Evolutionary conservation across 345 rosid species (phyloP).

Genomic region (Laguncularia racemosa): DNA sequence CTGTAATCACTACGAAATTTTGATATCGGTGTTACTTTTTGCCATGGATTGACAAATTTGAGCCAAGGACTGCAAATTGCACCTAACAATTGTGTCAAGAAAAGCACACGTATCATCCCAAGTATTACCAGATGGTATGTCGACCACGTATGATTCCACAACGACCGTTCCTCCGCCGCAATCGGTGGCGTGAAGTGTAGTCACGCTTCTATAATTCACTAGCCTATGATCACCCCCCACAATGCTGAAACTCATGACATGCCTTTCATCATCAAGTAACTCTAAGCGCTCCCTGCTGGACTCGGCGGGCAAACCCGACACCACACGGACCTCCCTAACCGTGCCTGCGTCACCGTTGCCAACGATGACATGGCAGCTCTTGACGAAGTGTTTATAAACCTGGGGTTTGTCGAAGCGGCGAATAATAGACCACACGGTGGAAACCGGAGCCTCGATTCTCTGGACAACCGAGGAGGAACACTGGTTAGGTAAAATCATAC

Average conservation of each 20-base stretch:
- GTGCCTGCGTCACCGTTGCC: constrained; percentile 77
- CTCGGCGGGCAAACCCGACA: constrained; percentile 85
- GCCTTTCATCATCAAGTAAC: constrained; percentile 74
- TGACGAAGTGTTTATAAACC: constrained; percentile 73
- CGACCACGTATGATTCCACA: constrained; percentile 82
- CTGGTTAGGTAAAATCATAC: constrained; percentile 45
- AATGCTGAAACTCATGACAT: constrained; percentile 71
- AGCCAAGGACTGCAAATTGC: constrained; percentile 83
- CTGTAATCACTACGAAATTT: too few species aligned
- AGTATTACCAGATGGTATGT: constrained; percentile 72
- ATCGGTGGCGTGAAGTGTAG: constrained; percentile 53
- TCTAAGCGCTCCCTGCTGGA: constrained; percentile 76
- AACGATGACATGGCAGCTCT: constrained; percentile 55
- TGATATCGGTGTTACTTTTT: constrained; percentile 1
- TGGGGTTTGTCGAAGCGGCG: constrained; percentile 83
- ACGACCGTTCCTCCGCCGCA: constrained; percentile 45
- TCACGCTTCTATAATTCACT: constrained; percentile 64
- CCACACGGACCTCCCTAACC: constrained; percentile 63
- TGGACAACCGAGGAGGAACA: constrained; percentile 60
- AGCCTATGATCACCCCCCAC: constrained; percentile 90
- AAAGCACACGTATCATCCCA: constrained; percentile 73
- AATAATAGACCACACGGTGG: constrained; percentile 72
- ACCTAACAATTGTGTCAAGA: constrained; percentile 70
- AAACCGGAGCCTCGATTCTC: constrained; percentile 47
- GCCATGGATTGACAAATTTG: constrained; percentile 48